These are phyloP conservation scores for Medicago arabica DNA, from an alignment of 306 rosid genomes.

Conservation along the genomic window DNA sequence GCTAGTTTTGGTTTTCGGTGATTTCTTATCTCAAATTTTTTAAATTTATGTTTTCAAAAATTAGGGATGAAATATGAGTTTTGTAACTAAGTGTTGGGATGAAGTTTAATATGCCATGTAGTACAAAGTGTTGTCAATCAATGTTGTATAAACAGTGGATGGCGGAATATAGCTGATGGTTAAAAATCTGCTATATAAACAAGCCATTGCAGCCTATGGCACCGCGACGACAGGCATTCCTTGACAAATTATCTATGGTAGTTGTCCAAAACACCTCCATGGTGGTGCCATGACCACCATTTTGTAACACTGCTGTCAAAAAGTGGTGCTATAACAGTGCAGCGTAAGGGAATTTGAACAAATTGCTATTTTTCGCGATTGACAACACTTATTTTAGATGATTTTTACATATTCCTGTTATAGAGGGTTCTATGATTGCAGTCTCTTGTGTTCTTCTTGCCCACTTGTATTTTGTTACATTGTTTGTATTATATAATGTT, in stretches of 20 bases:
- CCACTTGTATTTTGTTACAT: background rate
- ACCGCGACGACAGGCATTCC: no score
- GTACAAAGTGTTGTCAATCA: background rate
- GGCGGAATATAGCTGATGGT: no score
- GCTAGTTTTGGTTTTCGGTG: background rate
- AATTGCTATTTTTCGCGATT: background rate
- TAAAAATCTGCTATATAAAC: no score
- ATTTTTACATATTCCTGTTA: constrained; percentile 4
- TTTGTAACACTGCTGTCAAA: background rate
- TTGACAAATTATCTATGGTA: no score
- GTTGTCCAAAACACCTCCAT: no score
- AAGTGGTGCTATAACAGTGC: background rate
- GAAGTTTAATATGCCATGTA: background rate
- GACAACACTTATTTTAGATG: background rate
- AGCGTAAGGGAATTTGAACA: background rate
- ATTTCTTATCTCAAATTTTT: background rate
- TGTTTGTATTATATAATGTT: background rate
- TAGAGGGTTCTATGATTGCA: background rate
- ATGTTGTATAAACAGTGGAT: no score
- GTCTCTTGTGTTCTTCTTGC: background rate
- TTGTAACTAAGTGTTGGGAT: no score
- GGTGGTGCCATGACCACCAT: no score
- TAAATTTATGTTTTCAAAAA: no score
- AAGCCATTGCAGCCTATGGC: no score
- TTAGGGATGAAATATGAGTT: no score